These are phyloP conservation scores for Cryptosporidium andersoni DNA, from an alignment of 169 alveolate species.

Conservation along the genomic window DNA sequence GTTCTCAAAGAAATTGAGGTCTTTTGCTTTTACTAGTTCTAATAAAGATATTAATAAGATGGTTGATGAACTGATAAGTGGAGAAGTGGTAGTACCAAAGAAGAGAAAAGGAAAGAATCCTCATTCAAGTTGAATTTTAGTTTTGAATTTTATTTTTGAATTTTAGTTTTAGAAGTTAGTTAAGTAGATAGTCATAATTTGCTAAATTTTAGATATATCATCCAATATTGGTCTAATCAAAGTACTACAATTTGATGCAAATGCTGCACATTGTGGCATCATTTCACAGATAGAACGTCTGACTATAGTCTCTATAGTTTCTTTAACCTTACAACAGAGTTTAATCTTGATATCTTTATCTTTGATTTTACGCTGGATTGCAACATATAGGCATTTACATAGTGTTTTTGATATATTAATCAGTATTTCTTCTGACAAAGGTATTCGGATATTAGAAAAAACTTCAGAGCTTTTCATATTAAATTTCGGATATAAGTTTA, in stretches of 20 bases:
- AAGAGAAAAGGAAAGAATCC: constrained; percentile 2
- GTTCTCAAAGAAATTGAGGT: constrained; percentile 32
- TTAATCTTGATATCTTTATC: background rate
- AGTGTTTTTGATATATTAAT: constrained; percentile 15
- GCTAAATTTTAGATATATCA: too few relatives aligned
- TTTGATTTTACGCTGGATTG: background rate
- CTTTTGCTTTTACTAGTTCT: constrained; percentile 9
- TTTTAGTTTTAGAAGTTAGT: background rate
- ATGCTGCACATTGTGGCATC: constrained; percentile 41
- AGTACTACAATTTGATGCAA: constrained; percentile 17
- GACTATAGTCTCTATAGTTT: background rate
- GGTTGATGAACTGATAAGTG: background rate
- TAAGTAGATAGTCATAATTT: too few relatives aligned
- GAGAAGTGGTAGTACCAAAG: background rate
- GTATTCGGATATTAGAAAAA: constrained; percentile 12
- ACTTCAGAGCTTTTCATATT: background rate
- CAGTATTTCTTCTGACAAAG: constrained; percentile 23
- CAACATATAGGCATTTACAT: constrained; percentile 22
- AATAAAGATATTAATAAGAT: background rate
- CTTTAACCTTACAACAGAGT: background rate
- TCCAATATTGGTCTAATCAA: constrained; percentile 10
- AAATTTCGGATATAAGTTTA: background rate
- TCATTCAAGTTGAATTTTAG: background rate
- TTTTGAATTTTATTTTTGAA: background rate
- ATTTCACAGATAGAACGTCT: constrained; percentile 58